Evolutionary conservation across 352 stramenopile genomes (phyloP).

Genomic region (Pythium aquatile): DNA sequence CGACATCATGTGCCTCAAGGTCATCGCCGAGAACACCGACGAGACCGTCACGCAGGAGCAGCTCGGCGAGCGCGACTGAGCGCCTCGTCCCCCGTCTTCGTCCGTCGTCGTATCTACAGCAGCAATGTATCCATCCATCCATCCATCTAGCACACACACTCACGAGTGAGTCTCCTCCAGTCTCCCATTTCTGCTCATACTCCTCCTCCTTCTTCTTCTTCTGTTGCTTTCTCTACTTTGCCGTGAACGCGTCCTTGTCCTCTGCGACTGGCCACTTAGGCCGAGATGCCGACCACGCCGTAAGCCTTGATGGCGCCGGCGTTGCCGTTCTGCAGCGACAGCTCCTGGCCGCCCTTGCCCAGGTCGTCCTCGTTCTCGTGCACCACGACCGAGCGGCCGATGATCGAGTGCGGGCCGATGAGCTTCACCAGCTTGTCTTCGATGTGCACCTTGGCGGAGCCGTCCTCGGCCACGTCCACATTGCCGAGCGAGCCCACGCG

Average conservation of each 20-base stretch:
- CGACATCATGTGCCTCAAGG: slow-evolving; percentile 76
- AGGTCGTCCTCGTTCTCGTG: slow-evolving; percentile 96
- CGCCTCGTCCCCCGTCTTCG: not conserved
- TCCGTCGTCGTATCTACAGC: not conserved
- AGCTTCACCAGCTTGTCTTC: slow-evolving; percentile 96
- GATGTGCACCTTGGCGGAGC: slow-evolving; percentile 89
- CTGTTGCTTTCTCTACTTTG: not conserved
- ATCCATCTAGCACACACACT: not conserved
- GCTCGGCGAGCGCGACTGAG: slow-evolving; percentile 37
- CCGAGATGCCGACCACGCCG: slow-evolving; percentile 92
- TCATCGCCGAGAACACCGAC: slow-evolving; percentile 75
- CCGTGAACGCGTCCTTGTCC: not conserved
- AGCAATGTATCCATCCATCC: not conserved
- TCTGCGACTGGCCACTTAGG: slow-evolving; percentile 27
- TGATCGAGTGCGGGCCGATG: slow-evolving; percentile 97
- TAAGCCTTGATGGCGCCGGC: slow-evolving; percentile 89
- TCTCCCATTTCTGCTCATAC: slow-evolving; percentile 3
- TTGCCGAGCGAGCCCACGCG: slow-evolving; percentile 96
- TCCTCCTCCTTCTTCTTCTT: not conserved
- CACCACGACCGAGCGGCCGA: slow-evolving; percentile 95
- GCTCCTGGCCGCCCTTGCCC: slow-evolving; percentile 95
- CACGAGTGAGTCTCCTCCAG: not conserved
- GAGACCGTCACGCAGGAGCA: slow-evolving; percentile 64
- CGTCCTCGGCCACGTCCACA: slow-evolving; percentile 84
- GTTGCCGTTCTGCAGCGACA: slow-evolving; percentile 96